phyloP scores from a whole-genome alignment of 2,329 filamentous ascomycete species.

The Phialocephala subalpina region DNA sequence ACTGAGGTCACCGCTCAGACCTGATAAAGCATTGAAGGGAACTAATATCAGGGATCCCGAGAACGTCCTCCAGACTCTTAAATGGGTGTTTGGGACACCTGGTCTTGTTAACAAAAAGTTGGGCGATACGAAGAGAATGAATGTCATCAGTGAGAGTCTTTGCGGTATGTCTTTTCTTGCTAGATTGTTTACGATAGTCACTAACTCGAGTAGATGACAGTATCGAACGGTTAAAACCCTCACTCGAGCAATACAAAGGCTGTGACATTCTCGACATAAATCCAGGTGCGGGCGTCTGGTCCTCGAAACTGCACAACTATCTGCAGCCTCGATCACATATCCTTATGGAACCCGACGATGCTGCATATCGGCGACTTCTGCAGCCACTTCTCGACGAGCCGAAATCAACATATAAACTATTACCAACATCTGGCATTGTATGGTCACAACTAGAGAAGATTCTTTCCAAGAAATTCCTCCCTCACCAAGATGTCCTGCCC shows the following conservation, averaged over 20 bases:
- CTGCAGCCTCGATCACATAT: slow-evolving; percentile 84
- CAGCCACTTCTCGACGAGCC: slow-evolving; percentile 60
- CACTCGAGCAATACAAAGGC: slow-evolving; percentile 73
- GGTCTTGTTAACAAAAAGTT: neutral
- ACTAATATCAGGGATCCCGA: neutral
- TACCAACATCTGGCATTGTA: slow-evolving; percentile 65
- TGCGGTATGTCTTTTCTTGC: slow-evolving; percentile 45
- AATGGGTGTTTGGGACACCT: neutral
- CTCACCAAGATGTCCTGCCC: slow-evolving; percentile 56
- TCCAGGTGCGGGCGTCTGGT: slow-evolving; percentile 83
- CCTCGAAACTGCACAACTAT: slow-evolving; percentile 75
- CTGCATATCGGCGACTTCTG: slow-evolving; percentile 68
- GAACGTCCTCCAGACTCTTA: neutral
- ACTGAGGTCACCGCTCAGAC: neutral
- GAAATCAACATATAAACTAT: slow-evolving; percentile 55
- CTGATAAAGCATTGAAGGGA: neutral
- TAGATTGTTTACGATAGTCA: neutral
- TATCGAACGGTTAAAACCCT: slow-evolving; percentile 72
- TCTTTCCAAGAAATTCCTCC: slow-evolving; percentile 58
- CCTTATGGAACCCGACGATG: slow-evolving; percentile 76
- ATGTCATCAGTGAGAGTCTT: slow-evolving; percentile 53
- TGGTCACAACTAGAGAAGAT: slow-evolving; percentile 65
- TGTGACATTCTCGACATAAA: slow-evolving; percentile 90
- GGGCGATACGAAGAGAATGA: neutral
- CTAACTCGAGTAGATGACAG: slow-evolving; percentile 39